These are phyloP conservation scores for Ascosphaera pollenicola DNA, from an alignment of 2,329 filamentous ascomycete genomes.

Conservation along the genomic window DNA sequence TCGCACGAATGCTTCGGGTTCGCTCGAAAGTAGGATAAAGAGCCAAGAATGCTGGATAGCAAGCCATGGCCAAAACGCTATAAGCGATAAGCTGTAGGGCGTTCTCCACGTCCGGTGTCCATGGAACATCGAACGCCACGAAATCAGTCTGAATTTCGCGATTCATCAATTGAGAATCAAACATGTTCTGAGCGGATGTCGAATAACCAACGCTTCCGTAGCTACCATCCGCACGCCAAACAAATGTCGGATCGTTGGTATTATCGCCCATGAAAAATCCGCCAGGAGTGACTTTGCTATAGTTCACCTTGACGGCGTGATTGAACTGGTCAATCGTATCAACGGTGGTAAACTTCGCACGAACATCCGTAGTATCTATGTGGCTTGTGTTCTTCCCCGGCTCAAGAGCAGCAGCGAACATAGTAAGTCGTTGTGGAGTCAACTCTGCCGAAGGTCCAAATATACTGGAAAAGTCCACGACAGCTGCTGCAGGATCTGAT, in stretches of 20 bases:
- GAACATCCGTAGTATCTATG: conserved; percentile 15
- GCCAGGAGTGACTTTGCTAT: conserved; percentile 49
- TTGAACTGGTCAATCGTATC: conserved; percentile 48
- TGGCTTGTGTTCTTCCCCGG: conserved; percentile 11
- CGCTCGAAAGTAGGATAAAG: conserved; percentile 77
- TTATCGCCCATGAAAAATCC: conserved; percentile 54
- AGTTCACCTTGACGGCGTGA: conserved; percentile 37
- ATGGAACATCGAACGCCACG: conserved; percentile 54
- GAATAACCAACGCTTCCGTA: conserved; percentile 29
- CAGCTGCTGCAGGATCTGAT: not conserved
- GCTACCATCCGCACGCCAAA: conserved; percentile 40
- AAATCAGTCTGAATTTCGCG: conserved; percentile 50
- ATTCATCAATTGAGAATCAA: conserved; percentile 45
- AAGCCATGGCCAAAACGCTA: conserved; percentile 54
- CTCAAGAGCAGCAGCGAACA: conserved; percentile 1
- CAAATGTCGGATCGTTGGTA: conserved; percentile 38
- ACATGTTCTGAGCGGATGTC: conserved; percentile 34
- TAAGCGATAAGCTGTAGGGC: conserved; percentile 63
- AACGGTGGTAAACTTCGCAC: conserved; percentile 27
- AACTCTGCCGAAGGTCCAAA: not conserved
- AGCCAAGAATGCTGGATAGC: conserved; percentile 69
- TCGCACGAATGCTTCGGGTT: conserved; percentile 51
- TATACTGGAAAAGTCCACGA: not conserved
- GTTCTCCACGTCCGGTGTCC: conserved; percentile 44
- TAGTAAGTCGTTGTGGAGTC: not conserved